These are phyloP conservation scores for Polytrichum commune DNA, from an alignment of 225 moss, liverwort and hornwort genomes.

Conservation along the genomic window DNA sequence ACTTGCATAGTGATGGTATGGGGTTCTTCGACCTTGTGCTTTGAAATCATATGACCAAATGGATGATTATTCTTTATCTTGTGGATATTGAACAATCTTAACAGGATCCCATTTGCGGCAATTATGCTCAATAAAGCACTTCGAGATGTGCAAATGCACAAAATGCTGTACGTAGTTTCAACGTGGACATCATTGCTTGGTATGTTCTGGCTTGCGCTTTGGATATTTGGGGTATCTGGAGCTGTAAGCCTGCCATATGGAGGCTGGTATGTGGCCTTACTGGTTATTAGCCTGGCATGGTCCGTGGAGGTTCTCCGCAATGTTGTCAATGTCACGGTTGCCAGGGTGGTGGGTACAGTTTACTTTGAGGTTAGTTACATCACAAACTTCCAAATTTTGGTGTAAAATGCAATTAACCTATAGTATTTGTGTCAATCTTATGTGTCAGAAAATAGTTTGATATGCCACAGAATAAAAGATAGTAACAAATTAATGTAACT, in stretches of 20 bases:
- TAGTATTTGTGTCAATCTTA: too few relatives aligned
- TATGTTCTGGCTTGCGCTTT: constrained; percentile 68
- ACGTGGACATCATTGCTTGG: constrained; percentile 52
- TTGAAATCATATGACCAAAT: too few relatives aligned
- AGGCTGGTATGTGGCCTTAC: constrained; percentile 54
- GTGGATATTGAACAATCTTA: neutral
- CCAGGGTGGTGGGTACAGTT: constrained; percentile 53
- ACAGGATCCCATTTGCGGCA: constrained; percentile 78
- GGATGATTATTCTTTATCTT: neutral
- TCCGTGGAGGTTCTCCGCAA: constrained; percentile 95
- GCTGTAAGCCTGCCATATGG: constrained; percentile 48
- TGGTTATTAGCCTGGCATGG: constrained; percentile 77
- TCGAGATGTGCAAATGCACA: constrained; percentile 40
- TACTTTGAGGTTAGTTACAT: constrained; percentile 50
- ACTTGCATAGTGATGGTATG: neutral
- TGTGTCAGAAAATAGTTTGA: too few relatives aligned
- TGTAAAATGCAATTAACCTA: too few relatives aligned
- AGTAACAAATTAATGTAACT: too few relatives aligned
- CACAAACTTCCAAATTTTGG: too few relatives aligned
- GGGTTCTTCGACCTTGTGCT: too few relatives aligned
- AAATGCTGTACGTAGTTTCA: constrained; percentile 50
- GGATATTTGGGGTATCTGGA: constrained; percentile 89
- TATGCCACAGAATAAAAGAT: too few relatives aligned
- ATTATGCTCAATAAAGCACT: constrained; percentile 61
- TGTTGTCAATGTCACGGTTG: constrained; percentile 84